Evolutionary conservation across 208 protist species (phyloP).

Genomic region (Crithidia thermophila): DNA sequence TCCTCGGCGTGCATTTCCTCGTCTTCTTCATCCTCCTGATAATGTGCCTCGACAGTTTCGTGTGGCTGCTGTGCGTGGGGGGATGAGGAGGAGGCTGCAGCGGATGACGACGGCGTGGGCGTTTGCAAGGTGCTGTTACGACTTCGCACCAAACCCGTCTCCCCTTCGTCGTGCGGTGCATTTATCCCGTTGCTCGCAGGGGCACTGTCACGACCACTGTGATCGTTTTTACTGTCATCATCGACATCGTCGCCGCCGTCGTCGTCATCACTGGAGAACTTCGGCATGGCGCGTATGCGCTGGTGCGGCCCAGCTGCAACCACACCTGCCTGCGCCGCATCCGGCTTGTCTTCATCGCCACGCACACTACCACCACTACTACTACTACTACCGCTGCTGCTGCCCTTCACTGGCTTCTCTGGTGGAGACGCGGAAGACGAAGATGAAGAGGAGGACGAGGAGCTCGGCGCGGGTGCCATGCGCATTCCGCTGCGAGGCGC

Average conservation of each 20-base stretch:
- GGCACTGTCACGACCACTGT: not conserved
- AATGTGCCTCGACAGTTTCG: not conserved
- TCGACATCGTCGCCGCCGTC: not conserved
- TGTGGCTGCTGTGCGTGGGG: too few species aligned
- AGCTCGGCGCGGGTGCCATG: constrained; percentile 12
- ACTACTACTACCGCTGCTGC: not conserved
- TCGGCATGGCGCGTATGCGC: constrained; percentile 5
- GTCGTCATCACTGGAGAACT: constrained; percentile 8
- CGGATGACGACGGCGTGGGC: not conserved
- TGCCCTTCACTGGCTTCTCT: too few species aligned
- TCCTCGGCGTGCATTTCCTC: not conserved
- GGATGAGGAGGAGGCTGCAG: not conserved
- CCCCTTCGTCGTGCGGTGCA: not conserved
- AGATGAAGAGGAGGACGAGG: constrained; percentile 6
- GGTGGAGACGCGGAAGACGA: not conserved
- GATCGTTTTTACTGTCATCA: not conserved
- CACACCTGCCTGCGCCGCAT: too few species aligned
- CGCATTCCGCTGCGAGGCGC: not conserved
- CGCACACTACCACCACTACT: not conserved
- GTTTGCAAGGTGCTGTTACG: not conserved
- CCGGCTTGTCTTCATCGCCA: too few species aligned
- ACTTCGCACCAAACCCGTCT: too few species aligned
- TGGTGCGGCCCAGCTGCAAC: not conserved
- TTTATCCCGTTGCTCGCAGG: not conserved
- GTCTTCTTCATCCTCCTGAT: not conserved